Evolutionary conservation across 352 stramenopile genomes (phyloP).

Genomic region (Globisporangium cederbergense): DNA sequence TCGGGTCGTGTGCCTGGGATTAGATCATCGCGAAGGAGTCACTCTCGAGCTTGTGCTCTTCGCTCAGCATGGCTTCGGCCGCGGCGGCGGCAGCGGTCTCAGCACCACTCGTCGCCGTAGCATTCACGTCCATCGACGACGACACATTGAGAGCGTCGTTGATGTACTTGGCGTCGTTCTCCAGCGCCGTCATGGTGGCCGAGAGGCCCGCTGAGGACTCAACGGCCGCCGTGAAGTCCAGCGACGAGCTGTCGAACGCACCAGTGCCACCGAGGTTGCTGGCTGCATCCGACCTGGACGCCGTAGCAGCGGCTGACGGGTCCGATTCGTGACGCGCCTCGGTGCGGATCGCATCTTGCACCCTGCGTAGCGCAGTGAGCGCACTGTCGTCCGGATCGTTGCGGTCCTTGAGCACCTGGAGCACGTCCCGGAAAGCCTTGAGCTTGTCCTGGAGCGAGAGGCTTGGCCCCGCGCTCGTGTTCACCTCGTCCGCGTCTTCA

Average conservation of each 20-base stretch:
- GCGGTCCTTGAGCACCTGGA: slow-evolving; percentile 72
- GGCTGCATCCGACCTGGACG: background rate
- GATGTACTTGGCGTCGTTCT: slow-evolving; percentile 17
- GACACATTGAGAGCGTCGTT: slow-evolving; percentile 15
- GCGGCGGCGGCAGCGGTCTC: background rate
- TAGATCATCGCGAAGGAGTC: slow-evolving; percentile 10
- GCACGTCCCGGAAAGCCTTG: slow-evolving; percentile 72
- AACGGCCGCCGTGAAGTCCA: slow-evolving; percentile 14
- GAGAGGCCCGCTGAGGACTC: slow-evolving; percentile 12
- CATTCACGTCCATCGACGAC: slow-evolving; percentile 3
- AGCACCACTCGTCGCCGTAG: background rate
- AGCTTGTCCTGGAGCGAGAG: slow-evolving; percentile 76
- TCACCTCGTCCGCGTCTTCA: slow-evolving; percentile 40
- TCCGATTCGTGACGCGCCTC: slow-evolving; percentile 29
- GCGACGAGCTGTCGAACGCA: slow-evolving; percentile 15
- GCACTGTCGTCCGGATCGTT: slow-evolving; percentile 57
- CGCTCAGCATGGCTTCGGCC: slow-evolving; percentile 11
- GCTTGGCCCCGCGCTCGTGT: slow-evolving; percentile 18
- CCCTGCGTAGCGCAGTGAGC: slow-evolving; percentile 50
- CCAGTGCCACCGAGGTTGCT: background rate
- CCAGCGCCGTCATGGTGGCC: slow-evolving; percentile 15
- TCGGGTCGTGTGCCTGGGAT: too few relatives aligned
- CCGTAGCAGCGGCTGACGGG: background rate
- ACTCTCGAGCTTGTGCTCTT: slow-evolving; percentile 14
- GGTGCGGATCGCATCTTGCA: slow-evolving; percentile 62